These are phyloP conservation scores for Lolium multiflorum DNA, from an alignment of 176 grass and related monocot species.

Conservation along the genomic window DNA sequence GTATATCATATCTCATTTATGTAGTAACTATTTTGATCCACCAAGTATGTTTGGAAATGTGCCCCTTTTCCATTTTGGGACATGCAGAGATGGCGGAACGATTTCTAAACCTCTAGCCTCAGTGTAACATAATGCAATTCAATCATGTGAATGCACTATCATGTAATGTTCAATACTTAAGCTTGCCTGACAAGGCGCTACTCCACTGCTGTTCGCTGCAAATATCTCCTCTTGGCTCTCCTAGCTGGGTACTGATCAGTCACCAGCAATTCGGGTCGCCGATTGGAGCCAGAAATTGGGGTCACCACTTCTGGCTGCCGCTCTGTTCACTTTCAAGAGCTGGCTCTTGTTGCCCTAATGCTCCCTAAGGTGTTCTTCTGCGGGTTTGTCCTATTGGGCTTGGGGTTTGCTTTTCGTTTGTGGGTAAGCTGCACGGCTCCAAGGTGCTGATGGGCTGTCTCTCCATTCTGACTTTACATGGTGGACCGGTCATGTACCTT, in stretches of 20 bases:
- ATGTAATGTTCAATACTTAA: not conserved
- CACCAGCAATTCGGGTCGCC: not conserved
- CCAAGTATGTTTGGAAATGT: not conserved
- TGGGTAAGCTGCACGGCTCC: not conserved
- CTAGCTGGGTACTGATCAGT: not conserved
- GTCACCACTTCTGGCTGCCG: not conserved
- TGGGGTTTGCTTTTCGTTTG: not conserved
- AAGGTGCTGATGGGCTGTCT: not conserved
- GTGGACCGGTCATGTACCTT: not conserved
- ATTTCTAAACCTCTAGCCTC: not conserved
- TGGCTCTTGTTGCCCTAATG: not conserved
- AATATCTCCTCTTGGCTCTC: not conserved
- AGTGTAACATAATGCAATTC: not conserved
- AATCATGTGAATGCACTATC: not conserved
- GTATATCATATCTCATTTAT: slow-evolving; percentile 1
- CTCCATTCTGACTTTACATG: not conserved
- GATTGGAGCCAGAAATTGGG: not conserved
- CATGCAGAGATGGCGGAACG: not conserved
- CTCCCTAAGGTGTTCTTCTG: not conserved
- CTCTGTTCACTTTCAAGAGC: not conserved
- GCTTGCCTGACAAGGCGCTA: not conserved
- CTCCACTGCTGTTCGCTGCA: not conserved
- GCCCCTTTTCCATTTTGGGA: not conserved
- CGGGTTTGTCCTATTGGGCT: not conserved
- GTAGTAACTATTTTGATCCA: not conserved